Evolutionary conservation across 2,329 filamentous ascomycete genomes (phyloP).

Genomic region (Karstenula rhodostoma): DNA sequence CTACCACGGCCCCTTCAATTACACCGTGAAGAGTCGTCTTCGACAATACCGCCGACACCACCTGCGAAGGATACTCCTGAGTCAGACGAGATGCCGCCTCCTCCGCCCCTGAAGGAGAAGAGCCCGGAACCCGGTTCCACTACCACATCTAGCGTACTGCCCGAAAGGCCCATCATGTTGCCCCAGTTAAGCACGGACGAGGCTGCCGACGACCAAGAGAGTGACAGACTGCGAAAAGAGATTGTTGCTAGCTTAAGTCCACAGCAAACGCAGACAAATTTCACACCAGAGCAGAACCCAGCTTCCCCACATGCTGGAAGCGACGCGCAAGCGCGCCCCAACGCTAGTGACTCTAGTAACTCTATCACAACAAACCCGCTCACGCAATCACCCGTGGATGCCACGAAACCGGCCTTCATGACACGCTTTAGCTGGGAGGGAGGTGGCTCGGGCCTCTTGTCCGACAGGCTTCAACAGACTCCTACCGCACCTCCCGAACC

Average conservation of each 20-base stretch:
- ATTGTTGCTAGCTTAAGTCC: conserved; percentile 73
- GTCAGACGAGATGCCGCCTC: conserved; percentile 40
- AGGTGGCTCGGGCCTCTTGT: conserved; percentile 19
- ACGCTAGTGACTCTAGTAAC: conserved; percentile 26
- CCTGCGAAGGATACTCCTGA: conserved; percentile 54
- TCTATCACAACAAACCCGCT: conserved; percentile 18
- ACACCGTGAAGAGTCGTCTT: conserved; percentile 47
- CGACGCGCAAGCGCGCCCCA: background rate
- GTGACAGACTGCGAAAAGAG: conserved; percentile 74
- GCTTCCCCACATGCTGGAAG: conserved; percentile 36
- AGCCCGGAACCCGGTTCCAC: conserved; percentile 23
- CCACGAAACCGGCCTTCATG: conserved; percentile 28
- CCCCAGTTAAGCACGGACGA: conserved; percentile 59
- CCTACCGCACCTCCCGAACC: conserved; percentile 22
- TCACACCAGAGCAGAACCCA: conserved; percentile 28
- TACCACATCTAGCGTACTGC: conserved; percentile 20
- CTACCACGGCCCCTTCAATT: conserved; percentile 49
- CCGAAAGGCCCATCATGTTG: conserved; percentile 37
- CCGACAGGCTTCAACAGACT: conserved; percentile 18
- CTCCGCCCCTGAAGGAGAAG: conserved; percentile 51
- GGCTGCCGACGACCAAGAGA: conserved; percentile 69
- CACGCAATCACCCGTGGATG: conserved; percentile 22
- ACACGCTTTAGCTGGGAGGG: conserved; percentile 47
- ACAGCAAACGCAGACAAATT: conserved; percentile 33
- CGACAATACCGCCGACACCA: conserved; percentile 55